Evolutionary conservation across 2,329 filamentous ascomycete species (phyloP), one percentile per base, ranked within the genome.

Genomic region (Apiospora pterosperma): DNA sequence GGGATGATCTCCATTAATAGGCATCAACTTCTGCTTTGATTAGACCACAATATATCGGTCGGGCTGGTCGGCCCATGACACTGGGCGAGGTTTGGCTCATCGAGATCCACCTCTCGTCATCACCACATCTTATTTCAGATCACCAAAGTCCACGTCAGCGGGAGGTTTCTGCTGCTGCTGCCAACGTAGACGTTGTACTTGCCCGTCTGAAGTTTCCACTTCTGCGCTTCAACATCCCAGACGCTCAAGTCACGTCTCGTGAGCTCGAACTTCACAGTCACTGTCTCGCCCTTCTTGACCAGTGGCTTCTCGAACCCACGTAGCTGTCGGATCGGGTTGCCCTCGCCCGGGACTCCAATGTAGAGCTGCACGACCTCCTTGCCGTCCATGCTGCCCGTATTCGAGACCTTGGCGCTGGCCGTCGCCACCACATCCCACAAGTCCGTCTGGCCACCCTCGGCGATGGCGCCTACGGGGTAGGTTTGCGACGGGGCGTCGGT

Each of bases 321-420:
- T 7, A 85, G 78, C 69, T 82, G 79, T 60, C 76, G 76, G 5
- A 80, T 76, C 0, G 85, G 85, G 11, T 84, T 85, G 59, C 76
- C 77, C 23, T 73, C 72, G 68, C 73, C 59, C 48, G 79, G 77
- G 74, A 82, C 76, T 5, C 70, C 68, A n/a, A 88, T 73, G 71
- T 88, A 88, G 1, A 89, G 75, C 74, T 89, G 86, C 2, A 83
- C 76, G 0, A 88, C 82, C 11, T 82, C 78, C 2, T 80, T 80
- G 31, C 84, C 85, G 25, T 74, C 70, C 0, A 85, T 72, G 1
- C 70, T 65, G 21, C 86, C 86, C 0, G 81, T 83, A 76, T 89
- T 89, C 39, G 73, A 76, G 6, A 89, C 71, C 1, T 78, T 75
- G 2, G 82, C 79, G 2, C 78, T 76, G 11, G 85, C 79, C 48